phyloP scores from a whole-genome alignment of 2,329 filamentous ascomycete genomes.

The Fulvia fulva region DNA sequence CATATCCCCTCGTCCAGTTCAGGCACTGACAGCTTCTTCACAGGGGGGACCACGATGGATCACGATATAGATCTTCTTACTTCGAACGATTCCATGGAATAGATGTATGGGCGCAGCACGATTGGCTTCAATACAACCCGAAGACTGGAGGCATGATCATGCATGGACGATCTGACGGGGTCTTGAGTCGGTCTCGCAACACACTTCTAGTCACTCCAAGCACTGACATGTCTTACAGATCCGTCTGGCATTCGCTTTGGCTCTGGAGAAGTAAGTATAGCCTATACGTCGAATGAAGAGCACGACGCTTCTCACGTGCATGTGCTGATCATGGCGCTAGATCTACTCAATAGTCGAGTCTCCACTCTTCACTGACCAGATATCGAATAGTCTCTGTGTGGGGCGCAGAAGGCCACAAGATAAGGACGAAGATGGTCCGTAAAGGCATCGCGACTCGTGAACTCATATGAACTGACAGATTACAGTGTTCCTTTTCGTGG shows the following conservation, averaged over 20 bases:
- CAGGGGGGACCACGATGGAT: slow-evolving; percentile 39
- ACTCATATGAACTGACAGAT: background rate
- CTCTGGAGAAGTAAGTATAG: slow-evolving; percentile 33
- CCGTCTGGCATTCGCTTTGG: slow-evolving; percentile 48
- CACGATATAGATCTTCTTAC: slow-evolving; percentile 44
- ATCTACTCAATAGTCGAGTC: slow-evolving; percentile 49
- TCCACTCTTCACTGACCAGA: slow-evolving; percentile 34
- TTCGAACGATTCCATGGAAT: slow-evolving; percentile 42
- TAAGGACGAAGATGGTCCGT: slow-evolving; percentile 25
- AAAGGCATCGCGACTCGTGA: background rate
- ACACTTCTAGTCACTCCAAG: too few relatives aligned
- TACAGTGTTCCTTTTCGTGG: slow-evolving; percentile 42
- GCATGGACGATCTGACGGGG: slow-evolving; percentile 45
- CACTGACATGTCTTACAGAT: slow-evolving; percentile 22
- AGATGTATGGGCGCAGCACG: slow-evolving; percentile 45
- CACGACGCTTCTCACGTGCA: background rate
- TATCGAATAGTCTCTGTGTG: slow-evolving; percentile 39
- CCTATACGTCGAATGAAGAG: background rate
- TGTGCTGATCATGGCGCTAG: slow-evolving; percentile 3
- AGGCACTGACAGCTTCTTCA: slow-evolving; percentile 45
- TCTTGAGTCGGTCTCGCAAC: slow-evolving; percentile 34
- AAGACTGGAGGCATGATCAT: slow-evolving; percentile 41
- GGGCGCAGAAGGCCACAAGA: slow-evolving; percentile 36
- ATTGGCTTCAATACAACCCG: slow-evolving; percentile 44
- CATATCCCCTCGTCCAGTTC: too few relatives aligned